phyloP scores from a whole-genome alignment of 2,329 filamentous ascomycete genomes.

The Paecilomyces niveus region DNA sequence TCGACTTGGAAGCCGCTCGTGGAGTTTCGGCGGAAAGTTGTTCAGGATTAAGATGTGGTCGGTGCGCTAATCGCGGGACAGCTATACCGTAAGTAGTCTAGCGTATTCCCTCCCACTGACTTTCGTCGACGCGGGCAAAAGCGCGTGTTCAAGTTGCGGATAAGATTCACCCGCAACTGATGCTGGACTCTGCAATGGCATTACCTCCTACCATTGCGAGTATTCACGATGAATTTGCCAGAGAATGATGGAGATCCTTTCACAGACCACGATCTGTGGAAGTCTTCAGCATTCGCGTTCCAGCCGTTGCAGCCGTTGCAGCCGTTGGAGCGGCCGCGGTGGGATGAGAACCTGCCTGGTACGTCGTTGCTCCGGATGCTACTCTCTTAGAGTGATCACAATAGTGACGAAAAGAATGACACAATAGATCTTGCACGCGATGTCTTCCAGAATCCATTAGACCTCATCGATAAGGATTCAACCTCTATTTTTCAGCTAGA shows the following conservation, averaged over 20 bases:
- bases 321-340: constrained; percentile 27
- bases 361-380: constrained; percentile 5
- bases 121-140: not conserved
- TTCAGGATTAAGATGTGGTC: constrained; percentile 19
- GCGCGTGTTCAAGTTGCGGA: not conserved
- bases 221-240: constrained; percentile 9
- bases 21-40: constrained; percentile 4
- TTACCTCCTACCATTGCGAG: not conserved
- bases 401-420: not conserved
- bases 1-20: constrained; percentile 3
- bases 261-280: constrained; percentile 29
- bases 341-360: constrained; percentile 29
- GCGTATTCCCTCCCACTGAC: not conserved
- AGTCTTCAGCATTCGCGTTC: constrained; percentile 30
- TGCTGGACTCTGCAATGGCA: not conserved
- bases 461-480: constrained; percentile 15
- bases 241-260: constrained; percentile 21
- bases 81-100: constrained; percentile 12
- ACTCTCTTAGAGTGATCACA: not conserved
- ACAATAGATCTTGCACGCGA: constrained; percentile 16
- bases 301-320: constrained; percentile 29
- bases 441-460: constrained; percentile 16
- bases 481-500: constrained; percentile 25
- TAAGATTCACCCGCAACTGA: not conserved
- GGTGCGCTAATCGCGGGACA: constrained; percentile 9